Percentiles rank a stretch among this genome's conserved stretches.
Conservation (phyloP, 495 filamentous ascomycete genomes). For the Aspergillus sparsus region DNA sequence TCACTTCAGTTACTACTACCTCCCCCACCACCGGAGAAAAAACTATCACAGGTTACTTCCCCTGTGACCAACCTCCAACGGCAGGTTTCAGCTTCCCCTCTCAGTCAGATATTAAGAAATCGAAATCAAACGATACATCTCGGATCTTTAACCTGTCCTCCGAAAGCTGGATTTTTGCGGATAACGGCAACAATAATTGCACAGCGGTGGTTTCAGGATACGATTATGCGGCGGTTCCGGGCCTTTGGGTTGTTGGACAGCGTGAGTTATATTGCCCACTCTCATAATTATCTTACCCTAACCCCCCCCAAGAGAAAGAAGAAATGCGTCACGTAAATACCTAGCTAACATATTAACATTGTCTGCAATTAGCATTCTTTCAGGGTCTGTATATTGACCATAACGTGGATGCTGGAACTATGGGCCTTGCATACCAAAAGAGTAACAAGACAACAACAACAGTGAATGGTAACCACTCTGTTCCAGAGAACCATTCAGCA, state of each 20-base stretch:
- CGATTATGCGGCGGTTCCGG: background rate
- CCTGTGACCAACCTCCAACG: conserved; percentile 18
- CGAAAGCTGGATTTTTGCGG: conserved; percentile 10
- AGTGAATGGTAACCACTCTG: background rate
- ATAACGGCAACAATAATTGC: conserved; percentile 23
- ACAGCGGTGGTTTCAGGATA: conserved; percentile 16
- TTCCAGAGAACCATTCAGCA: too few species aligned
- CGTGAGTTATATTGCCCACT: conserved; percentile 3
- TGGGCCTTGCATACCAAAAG: conserved; percentile 14
- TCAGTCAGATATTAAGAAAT: conserved; percentile 2
- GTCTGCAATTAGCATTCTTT: conserved; percentile 15
- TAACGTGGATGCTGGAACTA: conserved; percentile 13
- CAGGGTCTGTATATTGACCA: conserved; percentile 20
- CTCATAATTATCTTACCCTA: background rate
- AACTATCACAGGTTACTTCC: conserved; percentile 17
- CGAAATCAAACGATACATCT: background rate
- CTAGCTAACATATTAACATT: background rate
- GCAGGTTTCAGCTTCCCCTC: conserved; percentile 16
- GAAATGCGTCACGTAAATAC: background rate
- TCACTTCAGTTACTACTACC: background rate
- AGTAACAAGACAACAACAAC: background rate
- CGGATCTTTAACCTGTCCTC: conserved; percentile 11
- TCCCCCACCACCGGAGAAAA: conserved; percentile 1
- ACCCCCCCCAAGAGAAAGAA: background rate
- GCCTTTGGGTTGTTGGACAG: conserved; percentile 19